Base-by-base conservation (phyloP, 768 basidiomycete species). In the Phlebiopsis flavidoalba region DNA sequence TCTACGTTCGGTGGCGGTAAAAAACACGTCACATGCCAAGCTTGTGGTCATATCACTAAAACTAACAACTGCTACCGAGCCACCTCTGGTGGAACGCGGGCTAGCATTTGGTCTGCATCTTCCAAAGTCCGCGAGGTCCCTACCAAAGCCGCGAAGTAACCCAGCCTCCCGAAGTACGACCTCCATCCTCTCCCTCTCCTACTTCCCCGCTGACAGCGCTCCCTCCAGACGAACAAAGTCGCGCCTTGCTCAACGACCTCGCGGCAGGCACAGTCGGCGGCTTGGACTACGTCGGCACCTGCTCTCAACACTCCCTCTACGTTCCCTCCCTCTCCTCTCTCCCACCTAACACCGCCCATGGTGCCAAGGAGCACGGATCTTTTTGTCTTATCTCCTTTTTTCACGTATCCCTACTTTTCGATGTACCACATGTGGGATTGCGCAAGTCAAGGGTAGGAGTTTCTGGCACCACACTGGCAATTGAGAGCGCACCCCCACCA, bases 1-100 rank as follows among this genome's bases (percentile, higher is more conserved):
- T n/a, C 93, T 12, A 98, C 96, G 1, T 96, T 98, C 77, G n/a
- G n/a, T 98, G 96, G 96, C 84, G 95, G 92, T 91, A 58, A n/a
- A n/a, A n/a, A n/a, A n/a, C n/a, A n/a, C 37, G 76, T 54, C 19
- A 45, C 33, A 21, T 35, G n/a, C 56, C 48, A n/a, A 50, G 46
- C 47, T 26, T 35, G 51, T 37, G 40, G 7, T 40, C 45, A 31
- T 31, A 31, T 31, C 60, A 55, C 57, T 40, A 10, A 40, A 40
- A 43, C 12, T 12, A 43, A 12, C 40, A 10, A 43, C 17, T 17
- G 40, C 17, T 37, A 11, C 36, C 40, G n/a, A 62, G 61, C 68
- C 92, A 95, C 67, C 66, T 93, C 33, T 88, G 85, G 82, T 95
- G 91, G 92, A 93, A 98, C 68, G 96, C 93, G 36, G 96, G 96